Evolutionary conservation across 1,284 basidiomycete species (phyloP).

Genomic region (Somion occarium): DNA sequence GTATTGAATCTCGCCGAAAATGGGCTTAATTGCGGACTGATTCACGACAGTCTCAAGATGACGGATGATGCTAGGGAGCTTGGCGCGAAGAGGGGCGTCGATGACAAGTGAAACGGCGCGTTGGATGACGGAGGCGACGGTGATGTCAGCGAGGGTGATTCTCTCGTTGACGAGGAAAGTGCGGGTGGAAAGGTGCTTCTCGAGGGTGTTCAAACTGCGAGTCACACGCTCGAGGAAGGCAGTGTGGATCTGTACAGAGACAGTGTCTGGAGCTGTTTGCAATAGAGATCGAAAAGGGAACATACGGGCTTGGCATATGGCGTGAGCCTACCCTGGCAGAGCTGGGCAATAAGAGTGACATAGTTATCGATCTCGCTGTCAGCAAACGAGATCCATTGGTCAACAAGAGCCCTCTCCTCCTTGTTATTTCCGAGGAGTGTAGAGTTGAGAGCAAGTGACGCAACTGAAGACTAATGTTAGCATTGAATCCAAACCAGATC

Average conservation of each 20-base stretch:
- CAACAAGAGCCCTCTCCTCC: slow-evolving; percentile 57
- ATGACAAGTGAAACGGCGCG: slow-evolving; percentile 47
- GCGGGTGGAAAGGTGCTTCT: slow-evolving; percentile 70
- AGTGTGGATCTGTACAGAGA: slow-evolving; percentile 61
- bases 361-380: slow-evolving; percentile 48
- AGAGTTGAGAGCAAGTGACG: slow-evolving; percentile 62
- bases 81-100: slow-evolving; percentile 61
- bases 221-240: slow-evolving; percentile 45
- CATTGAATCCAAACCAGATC: slow-evolving; percentile 2
- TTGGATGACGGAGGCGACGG: slow-evolving; percentile 56
- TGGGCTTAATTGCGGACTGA: slow-evolving; percentile 68
- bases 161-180: slow-evolving; percentile 95
- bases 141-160: slow-evolving; percentile 89
- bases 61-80: slow-evolving; percentile 78
- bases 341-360: slow-evolving; percentile 24
- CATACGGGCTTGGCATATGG: slow-evolving; percentile 66
- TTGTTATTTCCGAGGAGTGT: slow-evolving; percentile 53
- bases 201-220: slow-evolving; percentile 61
- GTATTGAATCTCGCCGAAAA: slow-evolving; percentile 62
- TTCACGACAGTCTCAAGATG: slow-evolving; percentile 82
- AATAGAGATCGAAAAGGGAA: too few species aligned
- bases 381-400: slow-evolving; percentile 64
- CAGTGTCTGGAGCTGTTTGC: too few species aligned
- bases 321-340: slow-evolving; percentile 39
- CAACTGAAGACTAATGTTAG: slow-evolving; percentile 50